These are phyloP conservation scores for Hortaea sp. DNA, from an alignment of 2,329 filamentous ascomycete genomes.

Conservation along the genomic window DNA sequence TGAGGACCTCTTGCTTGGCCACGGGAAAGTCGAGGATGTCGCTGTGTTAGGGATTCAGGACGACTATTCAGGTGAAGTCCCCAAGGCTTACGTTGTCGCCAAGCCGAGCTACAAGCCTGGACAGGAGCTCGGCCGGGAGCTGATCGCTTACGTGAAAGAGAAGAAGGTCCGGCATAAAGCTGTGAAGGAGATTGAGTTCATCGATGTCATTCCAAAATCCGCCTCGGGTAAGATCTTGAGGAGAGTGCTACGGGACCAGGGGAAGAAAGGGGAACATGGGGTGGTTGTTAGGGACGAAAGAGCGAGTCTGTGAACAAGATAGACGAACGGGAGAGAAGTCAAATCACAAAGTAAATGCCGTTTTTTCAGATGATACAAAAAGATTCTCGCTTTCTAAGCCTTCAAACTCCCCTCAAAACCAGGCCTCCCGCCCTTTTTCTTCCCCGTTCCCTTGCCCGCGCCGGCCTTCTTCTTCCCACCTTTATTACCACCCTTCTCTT, in stretches of 20 bases:
- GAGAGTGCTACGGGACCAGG: slow-evolving; percentile 45
- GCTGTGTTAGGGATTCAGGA: slow-evolving; percentile 46
- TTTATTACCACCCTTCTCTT: slow-evolving; percentile 66
- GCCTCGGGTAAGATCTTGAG: slow-evolving; percentile 65
- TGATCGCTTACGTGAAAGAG: slow-evolving; percentile 52
- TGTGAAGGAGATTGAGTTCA: slow-evolving; percentile 55
- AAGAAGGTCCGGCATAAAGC: slow-evolving; percentile 62
- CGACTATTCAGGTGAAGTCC: slow-evolving; percentile 47
- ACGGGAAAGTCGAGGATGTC: slow-evolving; percentile 46
- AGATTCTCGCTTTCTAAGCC: slow-evolving; percentile 17
- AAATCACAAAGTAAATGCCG: too few relatives aligned
- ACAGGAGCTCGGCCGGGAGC: slow-evolving; percentile 33
- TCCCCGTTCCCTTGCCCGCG: slow-evolving; percentile 44
- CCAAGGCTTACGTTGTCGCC: slow-evolving; percentile 48
- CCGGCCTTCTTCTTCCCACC: slow-evolving; percentile 57
- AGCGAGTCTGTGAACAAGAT: slow-evolving; percentile 16
- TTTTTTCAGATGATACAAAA: too few relatives aligned
- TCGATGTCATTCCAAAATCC: slow-evolving; percentile 61
- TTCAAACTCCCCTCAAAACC: slow-evolving; percentile 60
- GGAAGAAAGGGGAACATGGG: slow-evolving; percentile 23
- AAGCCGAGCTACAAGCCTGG: slow-evolving; percentile 21
- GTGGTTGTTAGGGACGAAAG: slow-evolving; percentile 25
- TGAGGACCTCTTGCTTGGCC: slow-evolving; percentile 49
- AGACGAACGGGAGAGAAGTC: too few relatives aligned
- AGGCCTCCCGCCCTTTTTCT: slow-evolving; percentile 44